These are phyloP conservation scores for Allium sativum DNA, from an alignment of 106 monocot genomes.

Conservation along the genomic window DNA sequence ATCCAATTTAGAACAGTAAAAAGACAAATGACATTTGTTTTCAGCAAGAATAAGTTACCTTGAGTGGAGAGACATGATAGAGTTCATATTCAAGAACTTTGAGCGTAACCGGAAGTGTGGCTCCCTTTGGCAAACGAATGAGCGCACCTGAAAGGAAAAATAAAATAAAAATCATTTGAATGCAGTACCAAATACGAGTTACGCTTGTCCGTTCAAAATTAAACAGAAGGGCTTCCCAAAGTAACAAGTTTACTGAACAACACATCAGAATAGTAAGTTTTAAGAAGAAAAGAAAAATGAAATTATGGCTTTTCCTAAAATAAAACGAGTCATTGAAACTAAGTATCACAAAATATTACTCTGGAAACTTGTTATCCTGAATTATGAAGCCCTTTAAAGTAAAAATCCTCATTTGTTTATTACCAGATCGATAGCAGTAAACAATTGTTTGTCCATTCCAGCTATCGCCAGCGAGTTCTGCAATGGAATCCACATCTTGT, in stretches of 20 bases:
- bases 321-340: too few relatives aligned
- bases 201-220: too few relatives aligned
- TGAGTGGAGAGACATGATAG: slow-evolving; percentile 38
- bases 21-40: neutral
- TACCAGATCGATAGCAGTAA: slow-evolving; percentile 49
- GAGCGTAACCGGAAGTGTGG: slow-evolving; percentile 30
- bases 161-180: neutral
- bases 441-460: slow-evolving; percentile 56
- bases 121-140: slow-evolving; percentile 23
- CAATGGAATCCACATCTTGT: slow-evolving; percentile 40
- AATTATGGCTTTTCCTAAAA: too few relatives aligned
- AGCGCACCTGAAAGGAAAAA: slow-evolving; percentile 18
- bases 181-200: too few relatives aligned
- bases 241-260: too few relatives aligned
- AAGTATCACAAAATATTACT: too few relatives aligned
- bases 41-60: slow-evolving; percentile 11
- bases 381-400: neutral
- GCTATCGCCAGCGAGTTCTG: slow-evolving; percentile 30
- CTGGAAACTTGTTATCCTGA: too few relatives aligned
- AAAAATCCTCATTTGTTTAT: neutral
- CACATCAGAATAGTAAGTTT: too few relatives aligned
- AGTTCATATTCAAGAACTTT: slow-evolving; percentile 46
- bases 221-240: too few relatives aligned
- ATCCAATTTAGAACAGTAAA: neutral
- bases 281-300: too few relatives aligned